These are phyloP conservation scores for Claviceps arundinis DNA, from an alignment of 2,329 filamentous ascomycete genomes.

Conservation along the genomic window DNA sequence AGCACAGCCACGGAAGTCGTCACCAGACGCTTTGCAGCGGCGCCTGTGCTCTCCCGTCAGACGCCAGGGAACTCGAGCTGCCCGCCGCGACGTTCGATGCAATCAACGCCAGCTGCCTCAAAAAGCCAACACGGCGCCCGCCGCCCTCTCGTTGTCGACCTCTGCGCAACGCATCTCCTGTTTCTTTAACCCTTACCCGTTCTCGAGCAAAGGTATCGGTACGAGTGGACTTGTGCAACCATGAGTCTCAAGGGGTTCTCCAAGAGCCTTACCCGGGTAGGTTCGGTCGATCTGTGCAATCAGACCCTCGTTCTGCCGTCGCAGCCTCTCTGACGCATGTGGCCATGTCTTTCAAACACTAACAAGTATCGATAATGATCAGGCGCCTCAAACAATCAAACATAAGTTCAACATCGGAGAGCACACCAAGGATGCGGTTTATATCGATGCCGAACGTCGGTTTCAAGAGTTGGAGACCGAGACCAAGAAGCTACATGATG, in stretches of 20 bases:
- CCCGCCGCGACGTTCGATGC: slow-evolving; percentile 5
- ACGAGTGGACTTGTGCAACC: slow-evolving; percentile 11
- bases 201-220: not conserved
- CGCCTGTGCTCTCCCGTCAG: too few relatives aligned
- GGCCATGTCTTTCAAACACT: not conserved
- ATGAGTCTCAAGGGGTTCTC: slow-evolving; percentile 98
- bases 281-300: slow-evolving; percentile 17
- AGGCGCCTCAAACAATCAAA: slow-evolving; percentile 87
- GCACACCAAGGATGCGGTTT: slow-evolving; percentile 86
- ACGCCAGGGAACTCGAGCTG: not conserved
- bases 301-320: slow-evolving; percentile 16
- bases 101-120: slow-evolving; percentile 3
- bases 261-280: slow-evolving; percentile 76
- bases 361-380: not conserved
- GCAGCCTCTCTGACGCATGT: not conserved
- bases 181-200: not conserved
- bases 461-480: slow-evolving; percentile 90
- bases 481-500: slow-evolving; percentile 93
- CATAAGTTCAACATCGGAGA: slow-evolving; percentile 91
- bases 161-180: slow-evolving; percentile 1
- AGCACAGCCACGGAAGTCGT: slow-evolving; percentile 9
- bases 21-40: not conserved
- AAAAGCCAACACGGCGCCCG: slow-evolving; percentile 1
- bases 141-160: not conserved
- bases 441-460: slow-evolving; percentile 83